Conservation (phyloP, 495 filamentous ascomycete genomes). For the Penicillium flavigenum region DNA sequence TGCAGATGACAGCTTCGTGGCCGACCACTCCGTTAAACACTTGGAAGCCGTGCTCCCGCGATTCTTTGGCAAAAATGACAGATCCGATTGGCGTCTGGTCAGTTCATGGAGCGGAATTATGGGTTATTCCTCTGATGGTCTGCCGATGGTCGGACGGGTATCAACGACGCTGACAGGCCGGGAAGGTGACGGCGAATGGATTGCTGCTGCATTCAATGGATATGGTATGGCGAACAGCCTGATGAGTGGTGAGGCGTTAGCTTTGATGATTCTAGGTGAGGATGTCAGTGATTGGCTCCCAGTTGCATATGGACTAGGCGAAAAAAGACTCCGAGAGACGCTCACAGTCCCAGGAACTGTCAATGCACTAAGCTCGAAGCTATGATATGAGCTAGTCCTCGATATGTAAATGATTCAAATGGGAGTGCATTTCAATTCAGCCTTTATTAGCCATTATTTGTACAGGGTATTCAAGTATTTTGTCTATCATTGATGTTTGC, state of each 20-base stretch:
- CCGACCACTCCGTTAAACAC: slow-evolving; percentile 27
- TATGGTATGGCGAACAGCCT: slow-evolving; percentile 83
- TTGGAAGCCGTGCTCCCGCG: slow-evolving; percentile 25
- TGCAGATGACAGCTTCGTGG: slow-evolving; percentile 53
- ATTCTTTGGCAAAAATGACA: slow-evolving; percentile 44
- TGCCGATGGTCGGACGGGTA: slow-evolving; percentile 71
- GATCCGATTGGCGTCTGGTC: slow-evolving; percentile 26
- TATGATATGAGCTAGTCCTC: slow-evolving; percentile 5
- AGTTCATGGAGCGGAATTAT: slow-evolving; percentile 81
- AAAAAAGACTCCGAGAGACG: slow-evolving; percentile 20
- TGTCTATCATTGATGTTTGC: slow-evolving; percentile 1
- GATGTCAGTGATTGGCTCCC: slow-evolving; percentile 23
- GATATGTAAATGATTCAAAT: neutral
- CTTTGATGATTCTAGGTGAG: slow-evolving; percentile 32
- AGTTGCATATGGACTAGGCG: slow-evolving; percentile 25
- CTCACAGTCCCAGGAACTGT: slow-evolving; percentile 20
- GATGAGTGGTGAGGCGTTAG: slow-evolving; percentile 64
- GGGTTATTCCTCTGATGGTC: slow-evolving; percentile 68
- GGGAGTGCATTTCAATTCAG: neutral
- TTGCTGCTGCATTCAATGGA: slow-evolving; percentile 67
- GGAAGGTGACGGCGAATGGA: slow-evolving; percentile 45
- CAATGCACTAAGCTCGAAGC: slow-evolving; percentile 20
- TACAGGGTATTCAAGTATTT: slow-evolving; percentile 5
- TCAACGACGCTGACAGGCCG: slow-evolving; percentile 46
- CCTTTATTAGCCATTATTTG: neutral